Evolutionary conservation across 1,284 basidiomycete genomes (phyloP).

Genomic region (Fomitiporia mediterranea): DNA sequence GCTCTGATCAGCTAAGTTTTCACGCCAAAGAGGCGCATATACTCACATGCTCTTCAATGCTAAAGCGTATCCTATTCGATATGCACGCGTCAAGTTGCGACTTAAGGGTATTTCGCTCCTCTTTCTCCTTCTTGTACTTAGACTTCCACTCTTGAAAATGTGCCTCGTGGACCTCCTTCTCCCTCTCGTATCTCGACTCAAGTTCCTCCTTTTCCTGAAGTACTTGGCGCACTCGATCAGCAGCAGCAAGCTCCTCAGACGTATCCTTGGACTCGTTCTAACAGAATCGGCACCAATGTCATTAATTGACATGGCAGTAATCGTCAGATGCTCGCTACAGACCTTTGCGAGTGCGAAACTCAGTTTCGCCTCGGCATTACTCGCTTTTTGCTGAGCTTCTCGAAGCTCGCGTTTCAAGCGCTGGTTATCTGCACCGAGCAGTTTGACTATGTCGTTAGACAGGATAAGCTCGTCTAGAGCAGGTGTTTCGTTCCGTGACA

Average conservation of each 20-base stretch:
- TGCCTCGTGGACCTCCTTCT: neutral
- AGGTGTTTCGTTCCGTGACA: no score
- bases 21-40: no score
- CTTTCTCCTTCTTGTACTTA: neutral
- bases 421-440: conserved; percentile 8
- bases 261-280: neutral
- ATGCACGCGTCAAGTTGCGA: neutral
- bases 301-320: neutral
- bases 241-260: neutral
- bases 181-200: neutral
- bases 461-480: neutral
- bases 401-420: neutral
- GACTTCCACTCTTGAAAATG: neutral
- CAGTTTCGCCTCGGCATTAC: neutral
- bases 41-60: neutral
- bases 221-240: neutral
- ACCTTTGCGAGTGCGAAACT: no score
- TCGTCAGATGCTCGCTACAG: neutral
- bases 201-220: neutral
- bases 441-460: conserved; percentile 1
- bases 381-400: neutral
- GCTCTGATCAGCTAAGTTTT: neutral
- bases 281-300: neutral
- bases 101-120: neutral
- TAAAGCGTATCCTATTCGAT: neutral